phyloP scores from a whole-genome alignment of 495 filamentous ascomycete species.

The Xylaria nigripes region DNA sequence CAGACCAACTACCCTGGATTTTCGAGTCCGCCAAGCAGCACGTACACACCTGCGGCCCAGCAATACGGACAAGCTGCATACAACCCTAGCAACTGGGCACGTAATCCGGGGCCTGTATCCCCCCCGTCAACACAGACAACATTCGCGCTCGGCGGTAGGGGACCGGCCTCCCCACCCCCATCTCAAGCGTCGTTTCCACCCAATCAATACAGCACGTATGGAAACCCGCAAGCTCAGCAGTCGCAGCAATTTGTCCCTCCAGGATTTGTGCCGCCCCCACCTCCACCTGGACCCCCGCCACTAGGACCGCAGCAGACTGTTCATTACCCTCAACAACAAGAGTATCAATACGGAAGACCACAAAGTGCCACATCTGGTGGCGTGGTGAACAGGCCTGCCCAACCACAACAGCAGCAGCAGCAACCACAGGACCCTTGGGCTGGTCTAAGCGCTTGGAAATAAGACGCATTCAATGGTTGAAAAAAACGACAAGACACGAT shows the following conservation, averaged over 20 bases:
- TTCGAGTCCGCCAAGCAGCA: slow-evolving; percentile 21
- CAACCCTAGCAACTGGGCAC: slow-evolving; percentile 41
- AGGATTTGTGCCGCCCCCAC: slow-evolving; percentile 86
- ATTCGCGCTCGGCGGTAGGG: slow-evolving; percentile 38
- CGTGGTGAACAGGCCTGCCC: slow-evolving; percentile 32
- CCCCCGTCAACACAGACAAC: slow-evolving; percentile 39
- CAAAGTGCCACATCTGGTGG: slow-evolving; percentile 28
- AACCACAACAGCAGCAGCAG: slow-evolving; percentile 4
- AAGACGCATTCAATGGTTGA: slow-evolving; percentile 9
- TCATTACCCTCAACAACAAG: slow-evolving; percentile 42
- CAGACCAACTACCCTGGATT: slow-evolving; percentile 33
- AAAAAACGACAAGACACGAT: neutral
- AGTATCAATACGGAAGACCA: slow-evolving; percentile 29
- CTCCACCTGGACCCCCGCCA: slow-evolving; percentile 74
- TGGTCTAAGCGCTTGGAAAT: slow-evolving; percentile 82
- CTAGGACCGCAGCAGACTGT: slow-evolving; percentile 60
- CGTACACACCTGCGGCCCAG: slow-evolving; percentile 19
- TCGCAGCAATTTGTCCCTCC: slow-evolving; percentile 52
- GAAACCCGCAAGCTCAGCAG: slow-evolving; percentile 34
- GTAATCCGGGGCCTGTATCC: slow-evolving; percentile 42
- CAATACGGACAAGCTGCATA: slow-evolving; percentile 37
- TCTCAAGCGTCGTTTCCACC: slow-evolving; percentile 40
- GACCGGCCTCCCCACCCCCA: slow-evolving; percentile 46
- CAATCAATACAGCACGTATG: slow-evolving; percentile 36
- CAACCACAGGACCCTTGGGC: slow-evolving; percentile 68